Conservation (phyloP, 192 early-diverging fungal species). For the Umbelopsis vinacea region DNA sequence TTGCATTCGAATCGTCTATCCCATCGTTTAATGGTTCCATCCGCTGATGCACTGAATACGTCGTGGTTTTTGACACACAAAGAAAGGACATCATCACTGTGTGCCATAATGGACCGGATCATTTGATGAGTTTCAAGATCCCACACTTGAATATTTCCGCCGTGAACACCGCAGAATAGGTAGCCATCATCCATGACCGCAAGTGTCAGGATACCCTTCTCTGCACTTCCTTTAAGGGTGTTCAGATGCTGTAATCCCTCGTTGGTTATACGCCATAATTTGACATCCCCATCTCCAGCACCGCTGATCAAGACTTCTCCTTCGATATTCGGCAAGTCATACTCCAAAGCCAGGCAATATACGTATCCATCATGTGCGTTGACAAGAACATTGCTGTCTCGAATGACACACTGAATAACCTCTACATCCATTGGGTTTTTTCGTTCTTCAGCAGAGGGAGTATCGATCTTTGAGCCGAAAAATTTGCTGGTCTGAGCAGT, state of each 20-base stretch:
- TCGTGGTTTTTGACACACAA: constrained; percentile 48
- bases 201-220: constrained; percentile 62
- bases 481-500: constrained; percentile 38
- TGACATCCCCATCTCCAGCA: constrained; percentile 72
- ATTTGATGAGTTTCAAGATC: constrained; percentile 71
- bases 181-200: constrained; percentile 70
- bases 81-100: constrained; percentile 65
- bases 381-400: constrained; percentile 53
- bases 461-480: constrained; percentile 20
- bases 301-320: constrained; percentile 58
- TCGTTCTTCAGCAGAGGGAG: not conserved
- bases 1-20: constrained; percentile 60
- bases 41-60: constrained; percentile 68
- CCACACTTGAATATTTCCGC: constrained; percentile 71
- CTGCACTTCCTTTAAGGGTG: constrained; percentile 40
- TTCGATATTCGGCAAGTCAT: constrained; percentile 50
- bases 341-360: constrained; percentile 62
- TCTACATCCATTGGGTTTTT: constrained; percentile 41
- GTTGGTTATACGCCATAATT: constrained; percentile 46
- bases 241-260: constrained; percentile 33
- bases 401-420: constrained; percentile 61
- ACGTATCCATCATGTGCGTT: constrained; percentile 80
- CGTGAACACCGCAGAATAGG: constrained; percentile 76
- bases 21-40: constrained; percentile 74
- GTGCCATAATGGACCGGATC: constrained; percentile 59